Evolutionary conservation across 1,139 yeast species (phyloP), one percentile per base, ranked within the genome.

Genomic region (Kodamaea anthophila): DNA sequence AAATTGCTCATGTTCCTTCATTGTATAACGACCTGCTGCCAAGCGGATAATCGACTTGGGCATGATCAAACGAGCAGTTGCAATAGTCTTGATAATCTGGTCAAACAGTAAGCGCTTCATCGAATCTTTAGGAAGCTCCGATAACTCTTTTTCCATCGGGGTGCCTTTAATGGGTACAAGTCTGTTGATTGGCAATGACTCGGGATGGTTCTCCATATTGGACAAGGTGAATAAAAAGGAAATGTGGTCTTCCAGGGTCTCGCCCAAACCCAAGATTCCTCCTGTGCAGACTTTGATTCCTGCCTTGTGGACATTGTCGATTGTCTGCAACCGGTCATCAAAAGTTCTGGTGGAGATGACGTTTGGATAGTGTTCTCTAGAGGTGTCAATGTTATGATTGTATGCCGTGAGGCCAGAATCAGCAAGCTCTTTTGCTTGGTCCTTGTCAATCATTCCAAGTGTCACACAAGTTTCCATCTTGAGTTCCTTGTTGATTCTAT

Each of bases 381-480:
- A 80, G 3, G 93, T 82, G 47, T 82, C 93, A 35, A 82, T 72
- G 48, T 82, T 82, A 54, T 82, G 93, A 49, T 82, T 82, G 51
- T 82, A 82, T 2, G 93, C 93, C 8, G 93, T 82, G 30, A 82
- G 60, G 0, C 93, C 91, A 2, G 85, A 71, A n/a, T 71, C 69
- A 31, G 75, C 73, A 37, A 82, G 63, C 20, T 55, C 61, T 23
- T 60, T 49, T 2, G 83, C 80, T 45, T 81, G 93, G 13, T 70
- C 66, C 35, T 70, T 60, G 39, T 75, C 65, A 12, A 82, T 64
- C 93, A 82, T 82, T 3, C 94, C 93, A 21, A 82, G 58, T 2
- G 93, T 82, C 9, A 82, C 91, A 57, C 93, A 82, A 10, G 83
- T 75, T 49, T 82, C 93, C 73, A 83, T 61, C 0, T 77, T 76